Conservation (phyloP, 1,284 basidiomycete genomes). For the Melanopsichium pennsylvanicum region DNA sequence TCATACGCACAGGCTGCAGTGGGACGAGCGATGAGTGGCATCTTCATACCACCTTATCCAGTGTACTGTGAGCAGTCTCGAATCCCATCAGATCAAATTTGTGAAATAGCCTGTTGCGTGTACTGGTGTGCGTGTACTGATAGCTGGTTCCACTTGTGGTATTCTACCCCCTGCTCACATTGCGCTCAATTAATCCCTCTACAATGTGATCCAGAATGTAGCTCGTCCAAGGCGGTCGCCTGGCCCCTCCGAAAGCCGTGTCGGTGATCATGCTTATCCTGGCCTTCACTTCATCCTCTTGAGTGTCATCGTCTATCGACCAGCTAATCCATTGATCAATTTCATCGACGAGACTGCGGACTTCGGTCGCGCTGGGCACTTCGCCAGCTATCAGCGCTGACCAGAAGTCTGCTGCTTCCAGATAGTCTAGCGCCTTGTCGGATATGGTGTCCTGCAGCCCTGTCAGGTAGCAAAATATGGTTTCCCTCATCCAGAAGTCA, state of each 20-base stretch:
- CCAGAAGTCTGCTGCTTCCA: constrained; percentile 1
- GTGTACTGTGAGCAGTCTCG: too few species aligned
- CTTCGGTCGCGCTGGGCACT: constrained; percentile 9
- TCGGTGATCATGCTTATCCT: constrained; percentile 13
- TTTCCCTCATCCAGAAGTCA: neutral
- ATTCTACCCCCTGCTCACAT: too few species aligned
- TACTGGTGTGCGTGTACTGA: too few species aligned
- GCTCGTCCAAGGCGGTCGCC: constrained; percentile 20
- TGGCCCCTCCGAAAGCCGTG: constrained; percentile 15
- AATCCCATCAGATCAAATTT: too few species aligned
- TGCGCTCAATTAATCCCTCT: neutral
- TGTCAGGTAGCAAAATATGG: constrained; percentile 6
- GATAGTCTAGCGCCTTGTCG: neutral
- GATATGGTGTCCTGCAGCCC: neutral
- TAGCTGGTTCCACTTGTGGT: too few species aligned
- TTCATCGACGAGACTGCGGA: constrained; percentile 8
- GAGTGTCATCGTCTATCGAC: too few species aligned
- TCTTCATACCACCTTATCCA: too few species aligned
- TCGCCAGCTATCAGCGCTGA: constrained; percentile 17
- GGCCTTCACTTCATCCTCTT: too few species aligned
- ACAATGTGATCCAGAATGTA: constrained; percentile 21
- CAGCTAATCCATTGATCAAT: too few species aligned
- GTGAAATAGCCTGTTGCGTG: too few species aligned
- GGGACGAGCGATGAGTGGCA: too few species aligned
- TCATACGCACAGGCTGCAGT: too few species aligned